These are phyloP conservation scores for Pythium folliculosum DNA, from an alignment of 352 stramenopile species.

Conservation along the genomic window DNA sequence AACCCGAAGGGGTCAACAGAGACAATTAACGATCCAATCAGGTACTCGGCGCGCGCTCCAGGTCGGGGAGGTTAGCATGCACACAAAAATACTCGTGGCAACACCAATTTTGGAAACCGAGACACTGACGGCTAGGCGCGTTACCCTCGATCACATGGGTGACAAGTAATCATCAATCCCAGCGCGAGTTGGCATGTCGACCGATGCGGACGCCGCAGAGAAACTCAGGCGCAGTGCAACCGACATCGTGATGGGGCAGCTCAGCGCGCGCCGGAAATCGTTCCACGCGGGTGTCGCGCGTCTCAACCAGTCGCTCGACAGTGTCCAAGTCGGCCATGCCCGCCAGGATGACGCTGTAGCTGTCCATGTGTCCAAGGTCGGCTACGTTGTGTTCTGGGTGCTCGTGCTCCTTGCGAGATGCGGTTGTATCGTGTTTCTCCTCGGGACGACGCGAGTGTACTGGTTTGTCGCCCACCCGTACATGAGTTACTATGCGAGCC, in stretches of 20 bases:
- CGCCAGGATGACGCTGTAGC: constrained; percentile 16
- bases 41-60: no score
- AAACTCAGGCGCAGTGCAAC: background rate
- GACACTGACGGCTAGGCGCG: background rate
- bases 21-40: no score
- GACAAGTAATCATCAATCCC: background rate
- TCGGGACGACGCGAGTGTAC: constrained; percentile 10
- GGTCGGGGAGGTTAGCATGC: no score
- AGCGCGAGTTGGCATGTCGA: background rate
- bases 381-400: constrained; percentile 14
- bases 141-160: background rate
- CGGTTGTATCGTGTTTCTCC: constrained; percentile 19
- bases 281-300: constrained; percentile 4
- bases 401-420: constrained; percentile 11
- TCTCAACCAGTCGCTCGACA: background rate
- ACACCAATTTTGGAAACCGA: background rate
- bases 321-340: constrained; percentile 12
- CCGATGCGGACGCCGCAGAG: background rate
- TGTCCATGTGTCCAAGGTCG: constrained; percentile 15
- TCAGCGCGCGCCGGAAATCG: constrained; percentile 3
- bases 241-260: background rate
- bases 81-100: background rate
- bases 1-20: no score
- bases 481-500: constrained; percentile 31
- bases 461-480: constrained; percentile 32